A percentile compares a stretch with the other conserved stretches of the same genome.
Conservation (phyloP, 495 filamentous ascomycete genomes). For the Xylaria cubensis region DNA sequence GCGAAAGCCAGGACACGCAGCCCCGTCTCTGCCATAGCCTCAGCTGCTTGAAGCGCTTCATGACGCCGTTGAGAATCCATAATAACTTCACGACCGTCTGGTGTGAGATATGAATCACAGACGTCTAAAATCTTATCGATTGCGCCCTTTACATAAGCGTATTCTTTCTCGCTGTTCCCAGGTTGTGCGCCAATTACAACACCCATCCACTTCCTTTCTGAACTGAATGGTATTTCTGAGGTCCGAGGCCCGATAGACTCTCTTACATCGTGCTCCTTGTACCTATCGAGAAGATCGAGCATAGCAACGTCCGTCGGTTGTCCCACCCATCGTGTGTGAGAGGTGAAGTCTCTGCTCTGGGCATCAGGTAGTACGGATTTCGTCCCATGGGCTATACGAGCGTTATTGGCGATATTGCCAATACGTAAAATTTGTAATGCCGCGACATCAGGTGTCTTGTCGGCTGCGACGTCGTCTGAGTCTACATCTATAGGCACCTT, state of each 20-base stretch:
- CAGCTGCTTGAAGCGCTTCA: constrained; percentile 79
- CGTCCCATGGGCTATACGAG: constrained; percentile 74
- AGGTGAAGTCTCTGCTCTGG: constrained; percentile 62
- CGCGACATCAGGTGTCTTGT: constrained; percentile 69
- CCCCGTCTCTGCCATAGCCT: constrained; percentile 90
- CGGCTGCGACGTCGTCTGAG: constrained; percentile 66
- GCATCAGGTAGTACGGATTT: constrained; percentile 81
- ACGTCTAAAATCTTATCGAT: constrained; percentile 84
- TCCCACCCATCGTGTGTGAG: constrained; percentile 90
- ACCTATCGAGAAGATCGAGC: constrained; percentile 86
- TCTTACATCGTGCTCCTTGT: constrained; percentile 88
- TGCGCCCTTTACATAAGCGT: constrained; percentile 94
- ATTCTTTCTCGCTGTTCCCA: constrained; percentile 62
- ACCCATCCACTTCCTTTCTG: constrained; percentile 99
- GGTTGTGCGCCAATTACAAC: constrained; percentile 75
- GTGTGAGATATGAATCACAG: constrained; percentile 89
- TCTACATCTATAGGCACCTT: constrained; percentile 74
- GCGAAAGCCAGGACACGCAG: constrained; percentile 91
- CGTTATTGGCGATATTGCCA: constrained; percentile 97
- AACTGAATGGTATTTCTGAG: constrained; percentile 92
- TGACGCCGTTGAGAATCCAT: constrained; percentile 79
- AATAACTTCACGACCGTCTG: constrained; percentile 84
- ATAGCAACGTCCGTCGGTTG: constrained; percentile 97
- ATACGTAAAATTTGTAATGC: constrained; percentile 82
- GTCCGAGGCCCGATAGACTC: constrained; percentile 79